A percentile compares a stretch with the other conserved stretches of the same genome.
These are phyloP conservation scores for Wallacemonas sp. DNA, from an alignment of 208 protist genomes.

Conservation along the genomic window DNA sequence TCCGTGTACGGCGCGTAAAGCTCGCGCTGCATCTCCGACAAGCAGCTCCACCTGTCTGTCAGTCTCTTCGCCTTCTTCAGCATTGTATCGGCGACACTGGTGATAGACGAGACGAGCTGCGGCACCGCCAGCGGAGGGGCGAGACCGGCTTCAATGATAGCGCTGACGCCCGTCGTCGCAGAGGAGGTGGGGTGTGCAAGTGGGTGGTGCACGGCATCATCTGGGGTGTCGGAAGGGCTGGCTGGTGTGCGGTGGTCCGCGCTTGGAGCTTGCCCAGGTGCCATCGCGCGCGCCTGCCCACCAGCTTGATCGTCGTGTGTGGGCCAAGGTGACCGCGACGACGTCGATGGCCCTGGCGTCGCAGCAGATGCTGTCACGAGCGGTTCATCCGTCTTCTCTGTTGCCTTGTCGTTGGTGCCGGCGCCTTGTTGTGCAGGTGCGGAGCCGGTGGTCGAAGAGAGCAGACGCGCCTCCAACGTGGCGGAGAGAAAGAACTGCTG, in stretches of 20 bases:
- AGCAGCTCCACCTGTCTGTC: background rate
- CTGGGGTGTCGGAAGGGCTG: no score
- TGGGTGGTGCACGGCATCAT: no score
- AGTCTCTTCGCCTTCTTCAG: background rate
- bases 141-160: constrained; percentile 9
- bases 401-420: no score
- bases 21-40: background rate
- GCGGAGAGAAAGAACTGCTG: constrained; percentile 4
- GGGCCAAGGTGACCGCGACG: no score
- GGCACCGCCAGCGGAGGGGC: background rate
- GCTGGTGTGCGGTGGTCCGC: no score
- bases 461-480: background rate
- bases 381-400: no score
- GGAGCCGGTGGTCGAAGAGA: background rate
- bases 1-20: constrained; percentile 16
- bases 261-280: no score
- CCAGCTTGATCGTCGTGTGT: no score
- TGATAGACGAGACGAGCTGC: constrained; percentile 6
- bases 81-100: background rate
- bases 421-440: background rate
- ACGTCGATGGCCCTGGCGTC: no score
- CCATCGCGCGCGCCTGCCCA: no score
- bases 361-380: no score
- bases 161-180: background rate
- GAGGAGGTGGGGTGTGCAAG: no score